A percentile compares a stretch with the other conserved stretches of the same genome.
These are phyloP conservation scores for Fusarium udum DNA, from an alignment of 2,329 filamentous ascomycete genomes.

Conservation along the genomic window DNA sequence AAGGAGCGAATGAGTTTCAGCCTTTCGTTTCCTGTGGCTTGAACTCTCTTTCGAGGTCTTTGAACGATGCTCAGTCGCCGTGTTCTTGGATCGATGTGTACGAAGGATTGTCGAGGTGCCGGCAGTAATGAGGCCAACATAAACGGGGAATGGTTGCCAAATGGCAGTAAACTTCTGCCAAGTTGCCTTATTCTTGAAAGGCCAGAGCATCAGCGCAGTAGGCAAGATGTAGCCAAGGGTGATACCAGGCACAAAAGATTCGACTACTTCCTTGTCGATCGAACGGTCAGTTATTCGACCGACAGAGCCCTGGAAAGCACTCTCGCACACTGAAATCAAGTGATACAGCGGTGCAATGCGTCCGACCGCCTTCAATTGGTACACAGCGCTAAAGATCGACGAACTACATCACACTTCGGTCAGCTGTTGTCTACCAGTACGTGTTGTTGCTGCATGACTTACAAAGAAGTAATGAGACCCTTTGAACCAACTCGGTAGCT, in stretches of 20 bases:
- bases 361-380: background rate
- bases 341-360: background rate
- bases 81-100: accelerated
- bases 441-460: accelerated
- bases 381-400: background rate
- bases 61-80: accelerated
- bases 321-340: background rate
- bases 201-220: background rate
- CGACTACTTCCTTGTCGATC: background rate
- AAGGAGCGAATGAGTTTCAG: background rate
- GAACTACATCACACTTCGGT: background rate
- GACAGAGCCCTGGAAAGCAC: accelerated
- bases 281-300: accelerated
- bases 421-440: accelerated
- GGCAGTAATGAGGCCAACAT: background rate
- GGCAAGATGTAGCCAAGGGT: background rate
- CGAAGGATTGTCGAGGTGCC: accelerated
- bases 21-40: accelerated
- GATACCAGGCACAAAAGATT: background rate
- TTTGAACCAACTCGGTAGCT: background rate
- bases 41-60: accelerated
- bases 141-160: slow-evolving; percentile 5
- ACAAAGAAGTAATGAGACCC: background rate
- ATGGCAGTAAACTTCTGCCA: background rate
- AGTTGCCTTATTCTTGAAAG: background rate